Base-by-base conservation (phyloP, 176 grass and related monocot species). In the Lolium rigidum region DNA sequence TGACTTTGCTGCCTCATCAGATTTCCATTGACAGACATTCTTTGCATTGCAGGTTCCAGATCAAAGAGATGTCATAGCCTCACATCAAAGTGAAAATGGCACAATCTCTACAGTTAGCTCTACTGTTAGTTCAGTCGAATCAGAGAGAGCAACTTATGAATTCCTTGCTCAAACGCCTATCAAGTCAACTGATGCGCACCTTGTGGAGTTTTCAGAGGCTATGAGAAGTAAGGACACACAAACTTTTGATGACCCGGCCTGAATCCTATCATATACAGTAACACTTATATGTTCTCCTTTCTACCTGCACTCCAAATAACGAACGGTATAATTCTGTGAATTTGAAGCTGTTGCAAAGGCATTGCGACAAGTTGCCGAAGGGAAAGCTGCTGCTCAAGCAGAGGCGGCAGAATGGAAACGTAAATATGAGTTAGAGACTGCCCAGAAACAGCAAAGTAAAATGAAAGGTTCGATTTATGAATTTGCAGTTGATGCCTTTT, bases 321-420 rank as follows among this genome's bases (percentile, higher is more conserved):
- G 71, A 84, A 38, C 7, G 26, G 25, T 88, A 38, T 63, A n/a
- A 59, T 83, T 84, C 13, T 86, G 6, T 20, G 20, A 76, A 86
- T 66, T 73, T 73, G 82, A 82, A 99, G 97, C 97, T 96, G 94
- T 99, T 90, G 97, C 97, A 79, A 99, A 94, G 82, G 94, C 97
- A 84, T 78, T 99, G 12, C 88, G 94, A 63, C 79, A 51, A 78
- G 97, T 95, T 80, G 97, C 94, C 1, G 97, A 99, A 92, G 94
- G 90, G 82, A 99, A 99, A 80, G 97, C 97, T 90, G 76, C 86
- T 82, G 97, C 97, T 80, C 90, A 99, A 90, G 82, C 86, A 10
- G 97, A 99, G 84, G 90, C 94, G 5, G 86, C 85, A 78, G 92
- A 94, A 62, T 99, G 97, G 97, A 99, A 94, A 70, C 92, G 92